Percentiles rank a stretch among this genome's conserved stretches.
Evolutionary conservation across 768 basidiomycete species (phyloP).

Genomic region (Cubamyces sp.): DNA sequence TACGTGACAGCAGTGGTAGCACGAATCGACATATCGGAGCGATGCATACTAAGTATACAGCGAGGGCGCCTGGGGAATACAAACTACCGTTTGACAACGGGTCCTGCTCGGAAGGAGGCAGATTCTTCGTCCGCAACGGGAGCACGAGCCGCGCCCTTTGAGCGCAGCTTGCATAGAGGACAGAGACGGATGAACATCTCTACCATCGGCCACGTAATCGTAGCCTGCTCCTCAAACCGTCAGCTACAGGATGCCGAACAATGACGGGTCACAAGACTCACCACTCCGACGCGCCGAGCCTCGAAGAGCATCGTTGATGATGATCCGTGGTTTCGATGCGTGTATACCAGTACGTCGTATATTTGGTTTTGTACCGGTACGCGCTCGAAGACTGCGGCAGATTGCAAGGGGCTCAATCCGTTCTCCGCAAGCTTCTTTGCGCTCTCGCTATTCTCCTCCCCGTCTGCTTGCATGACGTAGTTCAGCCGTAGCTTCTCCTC

Average conservation of each 20-base stretch:
- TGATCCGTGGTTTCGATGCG: constrained; percentile 61
- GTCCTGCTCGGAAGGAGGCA: constrained; percentile 9
- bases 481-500: constrained; percentile 54
- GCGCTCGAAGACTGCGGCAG: constrained; percentile 54
- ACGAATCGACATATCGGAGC: neutral
- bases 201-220: constrained; percentile 75
- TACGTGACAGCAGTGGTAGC: neutral
- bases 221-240: constrained; percentile 46
- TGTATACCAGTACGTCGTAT: constrained; percentile 70
- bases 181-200: constrained; percentile 68
- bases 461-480: constrained; percentile 47
- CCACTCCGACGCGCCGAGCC: constrained; percentile 60
- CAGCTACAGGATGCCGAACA: constrained; percentile 10
- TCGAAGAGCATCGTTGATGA: constrained; percentile 59
- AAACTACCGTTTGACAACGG: constrained; percentile 9
- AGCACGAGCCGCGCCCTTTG: constrained; percentile 34
- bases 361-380: constrained; percentile 69
- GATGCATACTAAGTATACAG: neutral
- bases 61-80: neutral
- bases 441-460: constrained; percentile 32
- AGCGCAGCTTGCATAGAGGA: constrained; percentile 53
- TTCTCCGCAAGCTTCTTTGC: constrained; percentile 24
- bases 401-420: constrained; percentile 36
- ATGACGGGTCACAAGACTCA: constrained; percentile 39
- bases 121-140: constrained; percentile 22